Evolutionary conservation across 176 grass and related monocot genomes (phyloP), one percentile per base, ranked within the genome.

Genomic region (Phoenix roebelenii): DNA sequence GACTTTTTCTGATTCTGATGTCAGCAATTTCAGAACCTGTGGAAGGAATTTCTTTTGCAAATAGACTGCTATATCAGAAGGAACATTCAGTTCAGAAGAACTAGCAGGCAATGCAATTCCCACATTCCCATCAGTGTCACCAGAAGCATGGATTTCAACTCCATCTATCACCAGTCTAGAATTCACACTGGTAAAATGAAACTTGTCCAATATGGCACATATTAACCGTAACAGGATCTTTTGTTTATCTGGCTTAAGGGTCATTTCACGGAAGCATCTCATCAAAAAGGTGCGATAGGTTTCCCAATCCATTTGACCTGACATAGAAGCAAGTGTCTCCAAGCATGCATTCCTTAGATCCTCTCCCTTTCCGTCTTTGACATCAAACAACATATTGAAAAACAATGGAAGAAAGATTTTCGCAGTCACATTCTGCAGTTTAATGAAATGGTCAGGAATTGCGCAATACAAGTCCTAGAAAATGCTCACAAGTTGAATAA

Each of bases 381-480:
- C 74, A 39, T 88, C 83, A 51, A 82, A 80, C 49, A 96, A 59
- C 87, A 96, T 88, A 67, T 84, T 88, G 69, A 96, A 96, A 77
- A 96, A 77, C 54, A 96, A 75, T 49, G 83, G 92, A 77, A 96
- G 83, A 70, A 96, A 96, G 49, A 96, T 70, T 88, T 85, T 96
- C 75, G 79, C 74, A 57, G 49, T 96, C 61, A 88, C 62, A 50
- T 81, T 75, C 92, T 90, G 72, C 68, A 85, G 74, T 63, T 20
- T 48, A 50, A 28, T 7, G 28, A 44, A 44, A 44, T 44, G 10
- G 50, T 52, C 50, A 52, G 25, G 6, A 65, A 52, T 25, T 52
- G 22, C 4, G 2, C 16, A 52, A 16, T 17, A 65, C 7, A 51
- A 52, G 22, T 44, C 35, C 35, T 28, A 44, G 9, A 44, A 44